Base-by-base conservation (phyloP, 768 basidiomycete genomes). In the Termitomyces sp. region DNA sequence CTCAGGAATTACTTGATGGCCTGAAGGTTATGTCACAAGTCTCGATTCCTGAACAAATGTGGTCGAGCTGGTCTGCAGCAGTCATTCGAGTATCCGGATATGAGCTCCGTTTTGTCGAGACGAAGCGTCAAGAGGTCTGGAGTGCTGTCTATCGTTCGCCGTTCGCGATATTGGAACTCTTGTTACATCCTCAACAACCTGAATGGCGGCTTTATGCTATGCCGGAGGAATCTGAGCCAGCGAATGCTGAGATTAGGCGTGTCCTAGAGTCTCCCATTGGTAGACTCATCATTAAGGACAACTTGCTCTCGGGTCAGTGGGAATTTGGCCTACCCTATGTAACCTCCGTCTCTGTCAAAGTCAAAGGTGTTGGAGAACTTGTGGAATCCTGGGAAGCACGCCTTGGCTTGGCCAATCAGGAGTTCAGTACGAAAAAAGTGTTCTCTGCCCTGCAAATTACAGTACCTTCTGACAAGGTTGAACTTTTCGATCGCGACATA, bases 61-160 rank as follows among this genome's bases (percentile, higher is more conserved):
- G 92, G 92, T 65, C 66, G 10, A 70, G 74, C 30, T 96, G 94
- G 93, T 75, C 74, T 47, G 73, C 74, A 18, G 88, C 91, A 8
- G 86, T 89, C 7, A 59, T 86, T 18, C 78, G 80, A 16, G 87
- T 85, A 6, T 74, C 78, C 0, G 57, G 67, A n/a, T 76, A 77
- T 18, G 87, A 92, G 62, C 80, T 96, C 50, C 86, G 88, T 42
- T 98, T 95, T 68, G 83, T 87, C 16, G 88, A 90, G 62, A 79
- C 90, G 42, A 93, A 90, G 70, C 87, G 95, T 32, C 93, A 95
- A 69, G 87, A 90, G 59, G 83, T 87, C 33, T 98, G 95, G 95
- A 84, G 82, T 24, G 91, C 82, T 1, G 74, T 86, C 20, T 97
- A 90, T 71, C 83, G 85, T 63, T 90, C 91, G 0, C 75, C 87